Evolutionary conservation across 1,139 yeast genomes (phyloP), one percentile per base, ranked within the genome.

Genomic region (Pichia inconspicua): DNA sequence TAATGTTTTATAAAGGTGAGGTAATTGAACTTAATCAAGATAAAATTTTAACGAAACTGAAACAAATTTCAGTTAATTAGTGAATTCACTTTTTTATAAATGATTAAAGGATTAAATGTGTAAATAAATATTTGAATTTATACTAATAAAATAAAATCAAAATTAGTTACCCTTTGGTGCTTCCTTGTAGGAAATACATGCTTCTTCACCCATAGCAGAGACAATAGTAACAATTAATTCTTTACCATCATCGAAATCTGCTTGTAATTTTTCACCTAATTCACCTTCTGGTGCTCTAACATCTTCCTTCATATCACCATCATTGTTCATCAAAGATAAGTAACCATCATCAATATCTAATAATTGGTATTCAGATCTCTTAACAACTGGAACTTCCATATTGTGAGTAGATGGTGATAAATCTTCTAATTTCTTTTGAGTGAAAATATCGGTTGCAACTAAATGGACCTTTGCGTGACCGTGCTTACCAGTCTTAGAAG

Each of bases 381-480:
- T 68, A 67, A 92, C 98, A 72, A 88, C 84, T 77, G 98, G 98
- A 71, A 92, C 97, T 77, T 92, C 97, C 97, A 92, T 90, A 80
- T 92, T 92, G 83, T 92, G 98, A 79, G 98, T 92, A 59, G 98
- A 92, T 76, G 98, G 98, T 63, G 98, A 92, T 73, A 92, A 86
- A 77, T 92, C 98, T 82, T 92, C 98, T 75, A 90, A 84, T 81
- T 92, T 92, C 90, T 92, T 94, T 75, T 90, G 89, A 68, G 98
- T 92, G 90, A 92, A 92, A 73, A 92, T 90, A 74, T 92, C 98
- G 66, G 85, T 83, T 72, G 97, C 97, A 62, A 92, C 97, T 78
- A 92, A 83, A 78, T 92, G 97, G 75, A 92, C 98, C 84, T 92
- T 92, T 73, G 98, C 98, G 92, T 92, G 98, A 78, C 98, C 98